Base-by-base conservation (phyloP, 768 basidiomycete genomes). In the Serendipita indica region DNA sequence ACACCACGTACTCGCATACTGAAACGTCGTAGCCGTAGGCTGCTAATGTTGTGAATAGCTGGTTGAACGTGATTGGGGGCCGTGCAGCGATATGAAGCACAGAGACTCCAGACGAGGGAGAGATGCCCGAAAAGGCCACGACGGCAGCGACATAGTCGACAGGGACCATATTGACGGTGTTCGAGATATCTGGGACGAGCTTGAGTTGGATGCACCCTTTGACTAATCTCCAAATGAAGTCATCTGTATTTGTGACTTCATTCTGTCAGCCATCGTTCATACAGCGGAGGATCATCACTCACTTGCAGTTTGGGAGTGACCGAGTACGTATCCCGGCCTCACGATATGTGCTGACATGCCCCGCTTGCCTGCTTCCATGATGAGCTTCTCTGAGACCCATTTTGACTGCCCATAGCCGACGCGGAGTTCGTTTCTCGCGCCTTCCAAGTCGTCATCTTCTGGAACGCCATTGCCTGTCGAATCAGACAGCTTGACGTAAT, bases 121-220 rank as follows among this genome's bases (percentile, higher is more conserved):
- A 63, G 63, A 89, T 67, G 0, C 85, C 80, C 0, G 93, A 86
- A 2, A 88, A 74, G 0, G 86, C 72, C 3, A 82, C 81, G 66
- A 89, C 85, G 3, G 80, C 78, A 1, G 96, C 92, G 62, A 99
- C 93, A 68, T 93, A 88, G 69, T 98, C 88, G 35, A 98, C 96
- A 0, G 96, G 96, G 5, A 93, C 89, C 85, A 97, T 93, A 72
- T 99, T 99, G 66, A 99, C 79, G 1, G 89, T 86, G 71, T 99
- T 99, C 75, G 96, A 91, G 70, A 99, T 97, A 67, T 99, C 89
- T 7, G 96, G 96, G 2, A 91, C 83, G 37, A 90, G 79, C 1
- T 93, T 94, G n/a, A 98, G 82, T 68, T 99, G 96, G 34, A 97
- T 77, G 67, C 92, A 97, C n/a, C 96, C 96, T 70, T 98, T 98